These are phyloP conservation scores for Eutypa lata DNA, from an alignment of 2,329 filamentous ascomycete species.

Conservation along the genomic window DNA sequence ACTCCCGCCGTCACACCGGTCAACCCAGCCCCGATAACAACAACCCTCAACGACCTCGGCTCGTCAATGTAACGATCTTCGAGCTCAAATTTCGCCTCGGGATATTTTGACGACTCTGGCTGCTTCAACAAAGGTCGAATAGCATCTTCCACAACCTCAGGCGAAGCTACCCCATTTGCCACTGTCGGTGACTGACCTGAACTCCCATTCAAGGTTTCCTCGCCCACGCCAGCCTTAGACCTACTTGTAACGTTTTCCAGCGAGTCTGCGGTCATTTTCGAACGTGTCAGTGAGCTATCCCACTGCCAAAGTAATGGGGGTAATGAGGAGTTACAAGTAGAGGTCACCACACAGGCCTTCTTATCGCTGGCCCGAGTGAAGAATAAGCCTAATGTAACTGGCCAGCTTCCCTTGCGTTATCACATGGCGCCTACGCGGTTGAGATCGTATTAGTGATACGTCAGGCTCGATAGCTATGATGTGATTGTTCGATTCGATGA, in stretches of 20 bases:
- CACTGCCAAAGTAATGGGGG: background rate
- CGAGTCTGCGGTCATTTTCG: slow-evolving; percentile 10
- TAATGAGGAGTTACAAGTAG: background rate
- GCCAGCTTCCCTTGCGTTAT: no score
- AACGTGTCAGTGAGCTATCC: background rate
- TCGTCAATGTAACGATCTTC: slow-evolving; percentile 43
- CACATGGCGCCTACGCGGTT: no score
- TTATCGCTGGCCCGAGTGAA: no score
- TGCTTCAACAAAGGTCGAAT: slow-evolving; percentile 8
- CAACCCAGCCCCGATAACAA: slow-evolving; percentile 63
- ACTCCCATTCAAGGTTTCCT: background rate
- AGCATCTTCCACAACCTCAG: slow-evolving; percentile 5
- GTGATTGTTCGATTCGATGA: background rate
- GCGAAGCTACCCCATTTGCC: slow-evolving; percentile 7
- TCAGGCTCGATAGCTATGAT: background rate
- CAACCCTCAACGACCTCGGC: slow-evolving; percentile 48
- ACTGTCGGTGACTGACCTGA: background rate
- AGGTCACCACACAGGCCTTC: no score
- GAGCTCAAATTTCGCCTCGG: slow-evolving; percentile 20
- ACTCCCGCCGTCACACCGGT: slow-evolving; percentile 62
- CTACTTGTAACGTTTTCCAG: slow-evolving; percentile 5
- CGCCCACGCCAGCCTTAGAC: background rate
- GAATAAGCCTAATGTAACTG: no score
- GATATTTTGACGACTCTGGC: slow-evolving; percentile 8
- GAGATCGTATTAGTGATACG: no score